Percentiles rank a stretch among this genome's conserved stretches.
Conservation (phyloP, 176 grass and related monocot genomes). For the Cocos nucifera region DNA sequence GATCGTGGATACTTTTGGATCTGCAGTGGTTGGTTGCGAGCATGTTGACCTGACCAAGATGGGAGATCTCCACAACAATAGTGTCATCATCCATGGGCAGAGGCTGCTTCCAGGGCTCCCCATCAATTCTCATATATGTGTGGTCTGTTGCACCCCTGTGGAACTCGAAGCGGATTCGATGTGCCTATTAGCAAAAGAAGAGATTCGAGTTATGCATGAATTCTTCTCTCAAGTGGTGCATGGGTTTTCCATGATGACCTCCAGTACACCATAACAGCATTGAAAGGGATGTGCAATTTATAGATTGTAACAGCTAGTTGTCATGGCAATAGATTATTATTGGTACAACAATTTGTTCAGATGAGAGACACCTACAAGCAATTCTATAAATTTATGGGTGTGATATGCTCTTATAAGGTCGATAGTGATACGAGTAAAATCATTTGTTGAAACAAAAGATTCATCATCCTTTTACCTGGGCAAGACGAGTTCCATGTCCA, state of each 20-base stretch:
- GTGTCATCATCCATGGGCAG: constrained; percentile 55
- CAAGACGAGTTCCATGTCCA: constrained; percentile 75
- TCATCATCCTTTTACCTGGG: constrained; percentile 32
- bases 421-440: too few relatives aligned
- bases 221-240: too few relatives aligned
- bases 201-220: too few relatives aligned
- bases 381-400: too few relatives aligned
- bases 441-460: not conserved
- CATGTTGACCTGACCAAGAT: constrained; percentile 68
- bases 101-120: constrained; percentile 92
- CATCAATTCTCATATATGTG: constrained; percentile 82
- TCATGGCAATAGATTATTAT: not conserved
- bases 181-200: constrained; percentile 21
- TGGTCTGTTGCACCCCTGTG: constrained; percentile 43
- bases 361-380: too few relatives aligned
- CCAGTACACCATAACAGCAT: too few relatives aligned
- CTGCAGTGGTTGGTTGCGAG: constrained; percentile 51
- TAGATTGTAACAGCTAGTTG: too few relatives aligned
- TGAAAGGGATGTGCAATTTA: too few relatives aligned
- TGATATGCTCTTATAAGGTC: too few relatives aligned
- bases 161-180: constrained; percentile 72
- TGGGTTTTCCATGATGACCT: too few relatives aligned
- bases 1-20: constrained; percentile 35
- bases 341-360: too few relatives aligned
- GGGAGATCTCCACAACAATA: constrained; percentile 65